Percentiles rank a stretch among this genome's conserved stretches.
These are phyloP conservation scores for Cytospora piceae DNA, from an alignment of 2,329 filamentous ascomycete genomes.

Conservation along the genomic window DNA sequence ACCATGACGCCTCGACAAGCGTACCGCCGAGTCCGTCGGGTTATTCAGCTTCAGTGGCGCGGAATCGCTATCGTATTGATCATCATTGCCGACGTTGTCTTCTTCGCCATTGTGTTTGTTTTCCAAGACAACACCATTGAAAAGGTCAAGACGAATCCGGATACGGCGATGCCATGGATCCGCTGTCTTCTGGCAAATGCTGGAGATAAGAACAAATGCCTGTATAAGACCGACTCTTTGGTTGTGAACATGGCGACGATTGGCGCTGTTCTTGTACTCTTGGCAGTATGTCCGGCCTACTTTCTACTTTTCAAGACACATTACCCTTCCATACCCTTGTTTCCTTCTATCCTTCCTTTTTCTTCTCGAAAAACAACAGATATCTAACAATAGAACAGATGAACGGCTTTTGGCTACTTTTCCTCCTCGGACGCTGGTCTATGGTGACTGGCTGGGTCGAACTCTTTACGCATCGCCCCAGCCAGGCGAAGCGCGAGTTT, in stretches of 20 bases:
- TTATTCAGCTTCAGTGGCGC: slow-evolving; percentile 91
- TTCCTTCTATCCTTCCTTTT: background rate
- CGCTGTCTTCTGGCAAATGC: slow-evolving; percentile 64
- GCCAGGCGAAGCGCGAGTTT: slow-evolving; percentile 73
- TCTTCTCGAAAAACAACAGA: background rate
- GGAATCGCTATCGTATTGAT: slow-evolving; percentile 88
- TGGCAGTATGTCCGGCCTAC: slow-evolving; percentile 64
- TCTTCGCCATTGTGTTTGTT: slow-evolving; percentile 91
- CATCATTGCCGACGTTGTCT: slow-evolving; percentile 88
- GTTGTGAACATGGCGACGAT: slow-evolving; percentile 78
- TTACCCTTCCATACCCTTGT: background rate
- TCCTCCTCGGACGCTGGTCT: slow-evolving; percentile 81
- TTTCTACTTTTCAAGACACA: background rate
- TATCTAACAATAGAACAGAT: slow-evolving; percentile 51
- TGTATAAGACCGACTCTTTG: slow-evolving; percentile 60
- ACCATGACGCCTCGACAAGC: slow-evolving; percentile 84
- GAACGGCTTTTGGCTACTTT: slow-evolving; percentile 82
- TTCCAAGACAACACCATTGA: slow-evolving; percentile 77
- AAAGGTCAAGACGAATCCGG: slow-evolving; percentile 57
- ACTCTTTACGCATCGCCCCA: slow-evolving; percentile 55
- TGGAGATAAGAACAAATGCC: slow-evolving; percentile 69
- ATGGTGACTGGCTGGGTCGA: slow-evolving; percentile 86
- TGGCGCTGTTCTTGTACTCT: slow-evolving; percentile 77
- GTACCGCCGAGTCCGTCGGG: slow-evolving; percentile 82
- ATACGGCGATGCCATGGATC: slow-evolving; percentile 67